Evolutionary conservation across 1,284 basidiomycete species (phyloP).

Genomic region (Papiliotrema flavescens): DNA sequence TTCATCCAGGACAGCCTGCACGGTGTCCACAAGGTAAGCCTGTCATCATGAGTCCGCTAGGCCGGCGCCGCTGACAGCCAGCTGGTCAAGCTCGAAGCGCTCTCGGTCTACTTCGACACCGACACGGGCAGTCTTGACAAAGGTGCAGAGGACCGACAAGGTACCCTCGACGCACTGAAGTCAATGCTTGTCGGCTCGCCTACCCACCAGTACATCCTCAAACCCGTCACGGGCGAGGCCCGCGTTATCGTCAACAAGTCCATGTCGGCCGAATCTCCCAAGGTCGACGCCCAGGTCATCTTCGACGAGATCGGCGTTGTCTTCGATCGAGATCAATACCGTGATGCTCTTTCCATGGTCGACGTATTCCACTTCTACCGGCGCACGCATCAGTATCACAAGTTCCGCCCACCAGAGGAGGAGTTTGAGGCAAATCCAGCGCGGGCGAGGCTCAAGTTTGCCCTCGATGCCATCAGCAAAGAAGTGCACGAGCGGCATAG

Average conservation of each 20-base stretch:
- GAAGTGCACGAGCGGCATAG: slow-evolving; percentile 80
- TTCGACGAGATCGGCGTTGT: slow-evolving; percentile 95
- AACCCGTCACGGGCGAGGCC: slow-evolving; percentile 94
- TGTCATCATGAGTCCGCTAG: slow-evolving; percentile 35
- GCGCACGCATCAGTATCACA: slow-evolving; percentile 83
- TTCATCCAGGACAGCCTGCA: slow-evolving; percentile 89
- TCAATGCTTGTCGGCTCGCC: slow-evolving; percentile 64
- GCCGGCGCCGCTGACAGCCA: not conserved
- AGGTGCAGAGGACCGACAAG: slow-evolving; percentile 55
- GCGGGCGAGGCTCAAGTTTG: slow-evolving; percentile 74
- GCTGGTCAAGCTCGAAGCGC: slow-evolving; percentile 81
- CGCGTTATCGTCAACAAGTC: slow-evolving; percentile 80
- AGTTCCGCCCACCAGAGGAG: slow-evolving; percentile 65
- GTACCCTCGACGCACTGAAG: slow-evolving; percentile 75
- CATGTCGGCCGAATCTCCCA: slow-evolving; percentile 68
- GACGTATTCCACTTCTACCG: slow-evolving; percentile 98
- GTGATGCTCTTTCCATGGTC: slow-evolving; percentile 86
- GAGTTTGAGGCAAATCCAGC: slow-evolving; percentile 66
- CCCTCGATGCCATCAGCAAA: slow-evolving; percentile 73
- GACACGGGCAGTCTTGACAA: slow-evolving; percentile 74
- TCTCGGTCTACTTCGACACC: slow-evolving; percentile 95
- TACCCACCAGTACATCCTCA: slow-evolving; percentile 91
- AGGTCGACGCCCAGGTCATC: slow-evolving; percentile 81
- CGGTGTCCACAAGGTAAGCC: slow-evolving; percentile 72
- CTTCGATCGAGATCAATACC: slow-evolving; percentile 92